Evolutionary conservation across 164 flowering plant genomes (phyloP).

Genomic region (Nelumbo lutea): DNA sequence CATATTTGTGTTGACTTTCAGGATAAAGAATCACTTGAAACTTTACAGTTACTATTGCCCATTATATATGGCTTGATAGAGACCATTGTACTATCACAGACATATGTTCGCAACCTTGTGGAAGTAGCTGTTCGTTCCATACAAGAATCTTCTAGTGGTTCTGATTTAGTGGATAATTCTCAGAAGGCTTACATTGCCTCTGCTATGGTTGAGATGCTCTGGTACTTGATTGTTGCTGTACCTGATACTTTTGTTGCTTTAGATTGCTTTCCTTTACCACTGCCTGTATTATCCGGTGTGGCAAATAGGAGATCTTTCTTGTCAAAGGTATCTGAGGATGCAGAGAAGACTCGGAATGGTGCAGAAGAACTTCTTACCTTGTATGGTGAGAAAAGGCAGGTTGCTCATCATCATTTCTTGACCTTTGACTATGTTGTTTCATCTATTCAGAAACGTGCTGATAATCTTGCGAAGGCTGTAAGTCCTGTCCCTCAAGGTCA

Average conservation of each 20-base stretch:
- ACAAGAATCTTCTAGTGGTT: slow-evolving; percentile 64
- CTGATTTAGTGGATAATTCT: slow-evolving; percentile 68
- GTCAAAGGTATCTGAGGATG: slow-evolving; percentile 41
- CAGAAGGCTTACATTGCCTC: slow-evolving; percentile 65
- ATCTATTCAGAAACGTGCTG: slow-evolving; percentile 65
- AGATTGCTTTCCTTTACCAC: slow-evolving; percentile 90
- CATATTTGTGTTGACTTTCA: slow-evolving; percentile 27
- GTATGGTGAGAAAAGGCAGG: slow-evolving; percentile 37
- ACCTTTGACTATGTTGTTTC: slow-evolving; percentile 61
- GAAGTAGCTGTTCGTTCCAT: slow-evolving; percentile 67
- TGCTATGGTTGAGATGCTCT: slow-evolving; percentile 83
- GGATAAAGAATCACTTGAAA: slow-evolving; percentile 76
- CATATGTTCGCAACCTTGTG: slow-evolving; percentile 74
- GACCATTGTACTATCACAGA: slow-evolving; percentile 62
- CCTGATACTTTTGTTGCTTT: slow-evolving; percentile 96
- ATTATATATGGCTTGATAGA: slow-evolving; percentile 74
- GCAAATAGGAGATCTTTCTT: slow-evolving; percentile 41
- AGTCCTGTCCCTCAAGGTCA: slow-evolving; percentile 54
- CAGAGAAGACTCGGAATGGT: slow-evolving; percentile 31
- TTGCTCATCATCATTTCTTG: slow-evolving; percentile 36
- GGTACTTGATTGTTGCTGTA: slow-evolving; percentile 72
- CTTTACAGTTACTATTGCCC: slow-evolving; percentile 74
- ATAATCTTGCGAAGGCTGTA: slow-evolving; percentile 64
- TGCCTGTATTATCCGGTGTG: slow-evolving; percentile 43
- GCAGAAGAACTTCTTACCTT: slow-evolving; percentile 29